These are phyloP conservation scores for Vaccinium myrtillus DNA, from an alignment of 148 eudicot species.

Conservation along the genomic window DNA sequence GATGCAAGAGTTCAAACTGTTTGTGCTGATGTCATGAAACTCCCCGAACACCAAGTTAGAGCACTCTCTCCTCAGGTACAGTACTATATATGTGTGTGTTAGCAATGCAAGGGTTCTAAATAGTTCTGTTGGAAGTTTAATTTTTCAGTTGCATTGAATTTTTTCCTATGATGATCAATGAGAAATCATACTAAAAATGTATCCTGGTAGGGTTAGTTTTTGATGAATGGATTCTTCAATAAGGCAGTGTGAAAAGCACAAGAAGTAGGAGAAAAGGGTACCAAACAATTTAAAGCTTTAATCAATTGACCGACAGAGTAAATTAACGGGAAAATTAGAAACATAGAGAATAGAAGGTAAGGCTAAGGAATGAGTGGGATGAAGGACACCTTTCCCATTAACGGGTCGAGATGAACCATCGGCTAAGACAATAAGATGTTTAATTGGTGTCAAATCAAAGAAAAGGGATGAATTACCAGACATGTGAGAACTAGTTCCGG, in stretches of 20 bases:
- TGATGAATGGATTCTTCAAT: neutral
- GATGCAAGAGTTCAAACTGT: constrained; percentile 84
- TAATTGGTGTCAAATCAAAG: too few species aligned
- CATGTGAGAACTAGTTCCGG: too few species aligned
- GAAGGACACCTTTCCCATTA: too few species aligned
- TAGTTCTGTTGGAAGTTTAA: neutral
- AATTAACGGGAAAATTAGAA: too few species aligned
- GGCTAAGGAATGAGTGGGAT: too few species aligned
- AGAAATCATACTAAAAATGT: neutral
- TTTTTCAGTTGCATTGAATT: neutral
- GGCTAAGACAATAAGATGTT: too few species aligned
- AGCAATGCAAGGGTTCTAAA: neutral
- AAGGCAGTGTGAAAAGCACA: neutral
- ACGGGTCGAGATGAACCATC: too few species aligned
- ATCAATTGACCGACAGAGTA: too few species aligned
- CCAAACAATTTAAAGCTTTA: too few species aligned
- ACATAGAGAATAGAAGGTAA: too few species aligned
- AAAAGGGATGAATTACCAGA: too few species aligned
- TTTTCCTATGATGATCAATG: neutral
- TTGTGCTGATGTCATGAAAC: constrained; percentile 71
- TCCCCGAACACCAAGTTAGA: constrained; percentile 58
- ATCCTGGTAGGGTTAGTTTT: neutral
- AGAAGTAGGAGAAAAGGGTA: too few species aligned
- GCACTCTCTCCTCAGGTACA: constrained; percentile 77
- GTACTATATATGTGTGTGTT: neutral